Evolutionary conservation across 2,329 filamentous ascomycete genomes (phyloP).

Genomic region (Neonectria ditissima): DNA sequence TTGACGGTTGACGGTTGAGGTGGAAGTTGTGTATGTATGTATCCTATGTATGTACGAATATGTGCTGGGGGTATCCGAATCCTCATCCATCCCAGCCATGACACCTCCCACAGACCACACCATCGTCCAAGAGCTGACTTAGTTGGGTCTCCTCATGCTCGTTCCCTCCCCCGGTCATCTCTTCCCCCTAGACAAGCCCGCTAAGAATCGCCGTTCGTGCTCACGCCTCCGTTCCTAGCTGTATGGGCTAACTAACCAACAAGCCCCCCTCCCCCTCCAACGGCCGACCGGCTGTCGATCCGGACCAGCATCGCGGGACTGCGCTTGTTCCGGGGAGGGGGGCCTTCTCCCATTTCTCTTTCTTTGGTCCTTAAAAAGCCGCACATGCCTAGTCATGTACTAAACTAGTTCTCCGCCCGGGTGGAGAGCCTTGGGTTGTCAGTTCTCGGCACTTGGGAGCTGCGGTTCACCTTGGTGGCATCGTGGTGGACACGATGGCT

Average conservation of each 20-base stretch:
- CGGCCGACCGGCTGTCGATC: constrained; percentile 23
- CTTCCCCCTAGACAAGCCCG: background rate
- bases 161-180: background rate
- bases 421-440: constrained; percentile 2
- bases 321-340: background rate
- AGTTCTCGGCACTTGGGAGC: constrained; percentile 1
- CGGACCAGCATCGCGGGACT: constrained; percentile 17
- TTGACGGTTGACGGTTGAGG: background rate
- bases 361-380: constrained; percentile 9
- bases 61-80: background rate
- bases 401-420: background rate
- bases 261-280: background rate
- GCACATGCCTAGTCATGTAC: background rate
- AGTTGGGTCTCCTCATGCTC: too few species aligned
- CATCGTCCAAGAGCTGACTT: background rate
- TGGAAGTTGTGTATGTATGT: too few species aligned
- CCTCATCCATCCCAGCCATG: background rate
- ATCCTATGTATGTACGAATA: background rate
- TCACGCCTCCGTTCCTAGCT: background rate
- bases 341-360: background rate
- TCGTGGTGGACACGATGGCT: background rate
- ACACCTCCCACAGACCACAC: background rate
- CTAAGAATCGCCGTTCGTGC: constrained; percentile 5
- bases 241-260: background rate
- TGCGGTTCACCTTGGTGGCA: background rate